Conservation (phyloP, 768 basidiomycete genomes). For the Chiua virens region DNA sequence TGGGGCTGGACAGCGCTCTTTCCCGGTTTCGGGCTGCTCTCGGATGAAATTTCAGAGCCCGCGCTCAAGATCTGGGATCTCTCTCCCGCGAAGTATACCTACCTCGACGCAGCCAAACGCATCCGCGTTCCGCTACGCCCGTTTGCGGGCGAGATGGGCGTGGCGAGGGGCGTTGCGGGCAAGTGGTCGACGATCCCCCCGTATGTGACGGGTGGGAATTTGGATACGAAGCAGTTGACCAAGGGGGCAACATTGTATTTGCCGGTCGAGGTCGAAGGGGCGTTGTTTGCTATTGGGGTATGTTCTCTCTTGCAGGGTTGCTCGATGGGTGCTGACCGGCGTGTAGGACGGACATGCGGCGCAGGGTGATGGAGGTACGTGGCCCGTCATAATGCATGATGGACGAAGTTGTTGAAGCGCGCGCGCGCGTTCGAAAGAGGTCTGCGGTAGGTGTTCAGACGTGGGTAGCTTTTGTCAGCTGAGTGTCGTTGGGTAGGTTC, state of each 20-base stretch:
- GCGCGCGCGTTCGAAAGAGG: conserved; percentile 38
- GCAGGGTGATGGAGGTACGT: conserved; percentile 64
- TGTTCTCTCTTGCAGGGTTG: no score
- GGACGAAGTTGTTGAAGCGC: not conserved
- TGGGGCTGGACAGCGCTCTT: conserved; percentile 67
- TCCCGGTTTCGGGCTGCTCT: conserved; percentile 58
- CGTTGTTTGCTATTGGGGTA: conserved; percentile 60
- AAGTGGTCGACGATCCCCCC: conserved; percentile 64
- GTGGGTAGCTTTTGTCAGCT: not conserved
- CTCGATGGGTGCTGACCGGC: no score
- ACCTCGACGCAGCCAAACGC: conserved; percentile 47
- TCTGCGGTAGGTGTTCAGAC: conserved; percentile 46
- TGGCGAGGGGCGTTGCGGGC: conserved; percentile 50
- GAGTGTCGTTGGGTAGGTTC: conserved; percentile 39
- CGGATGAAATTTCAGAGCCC: conserved; percentile 53
- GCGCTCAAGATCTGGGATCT: conserved; percentile 57
- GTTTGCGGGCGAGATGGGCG: conserved; percentile 67
- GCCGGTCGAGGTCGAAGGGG: conserved; percentile 60
- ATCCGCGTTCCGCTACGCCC: conserved; percentile 54
- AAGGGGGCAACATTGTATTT: conserved; percentile 58
- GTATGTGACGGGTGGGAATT: conserved; percentile 59
- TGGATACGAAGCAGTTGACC: conserved; percentile 57
- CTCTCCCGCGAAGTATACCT: conserved; percentile 39
- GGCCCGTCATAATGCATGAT: not conserved
- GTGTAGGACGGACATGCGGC: conserved; percentile 63